Evolutionary conservation across 768 basidiomycete species (phyloP).

Genomic region (Dendrothele bispora): DNA sequence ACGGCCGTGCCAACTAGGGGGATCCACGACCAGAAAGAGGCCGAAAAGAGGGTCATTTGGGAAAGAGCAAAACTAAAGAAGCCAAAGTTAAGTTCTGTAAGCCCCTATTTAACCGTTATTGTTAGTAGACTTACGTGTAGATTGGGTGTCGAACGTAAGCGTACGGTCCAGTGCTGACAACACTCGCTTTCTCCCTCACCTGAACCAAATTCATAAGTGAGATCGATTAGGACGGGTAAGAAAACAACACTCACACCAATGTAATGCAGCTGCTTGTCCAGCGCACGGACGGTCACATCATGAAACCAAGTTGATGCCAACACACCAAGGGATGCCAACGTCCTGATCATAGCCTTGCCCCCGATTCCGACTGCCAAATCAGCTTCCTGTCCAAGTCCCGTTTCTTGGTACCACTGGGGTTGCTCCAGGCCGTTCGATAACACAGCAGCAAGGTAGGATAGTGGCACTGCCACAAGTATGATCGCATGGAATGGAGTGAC

Average conservation of each 20-base stretch:
- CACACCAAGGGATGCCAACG: slow-evolving; percentile 21
- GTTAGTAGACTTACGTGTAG: slow-evolving; percentile 25
- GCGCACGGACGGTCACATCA: slow-evolving; percentile 11
- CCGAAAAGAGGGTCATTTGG: slow-evolving; percentile 21
- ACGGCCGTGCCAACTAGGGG: slow-evolving; percentile 27
- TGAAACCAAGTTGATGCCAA: slow-evolving; percentile 16
- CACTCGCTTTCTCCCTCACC: slow-evolving; percentile 26
- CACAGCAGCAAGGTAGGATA: slow-evolving; percentile 24
- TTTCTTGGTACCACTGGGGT: slow-evolving; percentile 28
- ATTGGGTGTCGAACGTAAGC: slow-evolving; percentile 35
- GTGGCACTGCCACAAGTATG: slow-evolving; percentile 22
- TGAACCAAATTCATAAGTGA: slow-evolving; percentile 1
- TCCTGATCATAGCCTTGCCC: slow-evolving; percentile 21
- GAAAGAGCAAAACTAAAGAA: slow-evolving; percentile 17
- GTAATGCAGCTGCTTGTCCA: slow-evolving; percentile 28
- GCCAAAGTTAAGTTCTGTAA: no score
- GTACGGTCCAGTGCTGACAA: slow-evolving; percentile 32
- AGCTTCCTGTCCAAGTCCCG: neutral
- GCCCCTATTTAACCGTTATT: no score
- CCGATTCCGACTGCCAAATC: slow-evolving; percentile 15
- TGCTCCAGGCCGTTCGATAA: slow-evolving; percentile 28
- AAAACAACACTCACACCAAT: slow-evolving; percentile 25
- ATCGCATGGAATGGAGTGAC: slow-evolving; percentile 25
- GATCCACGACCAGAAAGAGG: slow-evolving; percentile 34
- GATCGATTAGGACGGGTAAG: neutral